A percentile compares a stretch with the other conserved stretches of the same genome.
Conservation (phyloP, 1,284 basidiomycete species). For the Meripilus lineatus region DNA sequence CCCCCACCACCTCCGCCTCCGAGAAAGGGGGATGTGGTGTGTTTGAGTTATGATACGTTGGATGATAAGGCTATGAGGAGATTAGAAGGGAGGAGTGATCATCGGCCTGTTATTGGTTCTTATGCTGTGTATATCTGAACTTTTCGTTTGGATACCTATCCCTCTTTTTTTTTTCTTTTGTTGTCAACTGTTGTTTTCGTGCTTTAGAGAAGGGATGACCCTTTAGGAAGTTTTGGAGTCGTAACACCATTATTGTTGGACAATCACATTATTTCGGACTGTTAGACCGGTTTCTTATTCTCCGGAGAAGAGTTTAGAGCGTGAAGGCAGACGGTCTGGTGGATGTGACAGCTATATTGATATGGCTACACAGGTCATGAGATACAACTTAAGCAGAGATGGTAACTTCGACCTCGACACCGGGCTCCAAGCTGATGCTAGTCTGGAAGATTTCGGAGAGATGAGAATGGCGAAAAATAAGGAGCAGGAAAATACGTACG, state of each 20-base stretch:
- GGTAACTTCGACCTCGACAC: slow-evolving; percentile 99
- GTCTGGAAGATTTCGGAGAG: slow-evolving; percentile 77
- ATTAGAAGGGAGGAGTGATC: slow-evolving; percentile 74
- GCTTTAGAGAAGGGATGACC: too few species aligned
- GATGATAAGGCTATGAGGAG: slow-evolving; percentile 73
- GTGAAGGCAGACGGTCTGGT: too few species aligned
- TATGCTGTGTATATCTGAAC: slow-evolving; percentile 57
- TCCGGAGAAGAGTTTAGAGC: too few species aligned
- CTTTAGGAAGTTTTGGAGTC: too few species aligned
- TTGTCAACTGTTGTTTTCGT: too few species aligned
- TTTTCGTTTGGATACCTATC: too few species aligned
- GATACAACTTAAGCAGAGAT: slow-evolving; percentile 71
- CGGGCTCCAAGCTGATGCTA: slow-evolving; percentile 97
- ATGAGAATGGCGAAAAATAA: background rate
- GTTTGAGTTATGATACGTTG: slow-evolving; percentile 66
- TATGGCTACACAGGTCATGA: too few species aligned
- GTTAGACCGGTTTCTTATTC: too few species aligned
- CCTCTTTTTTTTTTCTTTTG: too few species aligned
- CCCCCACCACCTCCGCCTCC: slow-evolving; percentile 18
- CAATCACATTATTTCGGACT: too few species aligned
- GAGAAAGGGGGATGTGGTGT: slow-evolving; percentile 58
- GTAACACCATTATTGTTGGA: too few species aligned
- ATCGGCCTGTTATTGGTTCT: slow-evolving; percentile 74
- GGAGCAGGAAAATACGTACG: slow-evolving; percentile 54
- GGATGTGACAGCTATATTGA: too few species aligned